Evolutionary conservation across 345 rosid genomes (phyloP), one percentile per base, ranked within the genome.

Genomic region (Salix brachista): DNA sequence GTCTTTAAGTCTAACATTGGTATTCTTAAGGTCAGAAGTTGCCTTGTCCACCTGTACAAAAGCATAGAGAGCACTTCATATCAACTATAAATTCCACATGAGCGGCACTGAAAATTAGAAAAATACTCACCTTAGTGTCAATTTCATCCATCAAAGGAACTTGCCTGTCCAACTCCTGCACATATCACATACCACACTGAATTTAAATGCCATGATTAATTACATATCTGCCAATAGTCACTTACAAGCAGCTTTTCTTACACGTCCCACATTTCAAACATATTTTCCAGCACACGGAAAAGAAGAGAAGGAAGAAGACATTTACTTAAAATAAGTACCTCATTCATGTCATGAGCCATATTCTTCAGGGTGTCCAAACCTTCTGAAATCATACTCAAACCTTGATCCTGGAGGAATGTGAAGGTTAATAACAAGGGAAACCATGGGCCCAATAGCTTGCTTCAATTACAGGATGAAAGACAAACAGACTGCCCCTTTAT

Each of bases 81-180:
- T 42, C 72, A 69, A 74, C 56, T 41, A 52, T 65, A 77, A 26
- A 65, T 77, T 70, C 39, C 74, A 50, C 54, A 28, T 14, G 17
- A 10, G 1, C 5, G 8, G 37, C 42, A 73, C 26, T 75, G 61
- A 79, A 75, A 68, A 34, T 67, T 18, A 70, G 23, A 75, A 75
- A 13, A 76, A 26, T 28, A 81, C 79, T 76, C 72, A 89, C 98
- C 97, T 95, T 95, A 65, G 93, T 52, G 85, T 96, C 99, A 74
- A 96, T 96, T 87, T 96, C 99, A 82, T 96, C 99, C 98, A 92
- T 89, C 88, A 96, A 77, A 74, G 98, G 99, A 78, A 94, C 97
- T 85, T 96, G 98, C 77, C 96, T 88, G 79, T 96, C 99, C 76
- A 96, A 6, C 80, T 96, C 99, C 99, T 94, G 91, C 84, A 86